Percentiles rank a stretch among this genome's conserved stretches.
These are phyloP conservation scores for Clitopilus hobsonii DNA, from an alignment of 768 basidiomycete genomes.

Conservation along the genomic window DNA sequence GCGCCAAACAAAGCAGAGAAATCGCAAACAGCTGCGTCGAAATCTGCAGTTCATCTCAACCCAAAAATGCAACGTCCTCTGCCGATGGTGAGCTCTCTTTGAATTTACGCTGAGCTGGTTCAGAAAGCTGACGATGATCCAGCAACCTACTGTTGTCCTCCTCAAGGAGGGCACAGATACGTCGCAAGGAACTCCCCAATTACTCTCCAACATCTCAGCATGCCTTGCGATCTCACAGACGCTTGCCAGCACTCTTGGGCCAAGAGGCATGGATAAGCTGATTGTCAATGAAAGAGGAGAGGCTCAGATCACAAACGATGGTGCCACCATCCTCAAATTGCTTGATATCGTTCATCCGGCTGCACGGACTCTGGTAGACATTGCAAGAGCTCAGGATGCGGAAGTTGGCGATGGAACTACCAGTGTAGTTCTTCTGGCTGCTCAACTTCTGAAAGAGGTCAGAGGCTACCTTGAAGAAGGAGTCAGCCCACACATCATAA, in stretches of 20 bases:
- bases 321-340: constrained; percentile 95
- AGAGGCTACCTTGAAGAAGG: constrained; percentile 92
- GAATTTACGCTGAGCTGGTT: neutral
- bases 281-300: constrained; percentile 92
- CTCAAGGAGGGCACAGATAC: constrained; percentile 95
- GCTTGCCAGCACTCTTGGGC: constrained; percentile 92
- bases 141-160: constrained; percentile 98
- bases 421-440: constrained; percentile 90
- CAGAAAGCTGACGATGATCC: constrained; percentile 10
- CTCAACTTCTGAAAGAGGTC: constrained; percentile 92
- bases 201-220: constrained; percentile 94
- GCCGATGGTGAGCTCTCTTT: constrained; percentile 55
- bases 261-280: constrained; percentile 98
- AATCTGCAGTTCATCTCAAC: constrained; percentile 16
- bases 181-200: constrained; percentile 88
- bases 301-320: constrained; percentile 99
- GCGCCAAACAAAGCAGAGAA: constrained; percentile 29
- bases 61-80: constrained; percentile 82
- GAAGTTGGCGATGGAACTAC: constrained; percentile 99
- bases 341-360: constrained; percentile 98
- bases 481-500: constrained; percentile 95
- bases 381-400: constrained; percentile 96
- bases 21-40: constrained; percentile 12
- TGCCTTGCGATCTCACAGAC: constrained; percentile 93
- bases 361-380: constrained; percentile 96